Base-by-base conservation (phyloP, 1,284 basidiomycete genomes). In the Albatrellus sp. region DNA sequence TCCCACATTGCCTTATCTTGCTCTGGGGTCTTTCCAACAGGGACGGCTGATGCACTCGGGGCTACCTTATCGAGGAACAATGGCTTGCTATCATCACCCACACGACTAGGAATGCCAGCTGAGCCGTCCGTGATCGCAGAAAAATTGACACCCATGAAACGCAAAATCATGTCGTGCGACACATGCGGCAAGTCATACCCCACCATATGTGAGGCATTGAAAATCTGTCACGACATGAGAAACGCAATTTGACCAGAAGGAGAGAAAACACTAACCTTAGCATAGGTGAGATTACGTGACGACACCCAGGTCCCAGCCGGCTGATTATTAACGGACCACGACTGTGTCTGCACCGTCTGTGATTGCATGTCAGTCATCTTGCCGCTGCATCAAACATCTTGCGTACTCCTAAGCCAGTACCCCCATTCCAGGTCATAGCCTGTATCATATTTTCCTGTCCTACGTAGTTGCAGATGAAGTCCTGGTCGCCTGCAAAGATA, bases 151-250 rank as follows among this genome's bases (percentile, higher is more conserved):
- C 76, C 80, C 80, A 96, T 88, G 67, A 97, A 97, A 12, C 92
- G 86, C 40, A 93, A 77, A 56, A 98, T 94, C 96, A 98, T 98
- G 63, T 98, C 94, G 62, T 98, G 92, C 3, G 90, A 72, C 29
- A 84, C 79, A 46, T 90, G 73, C 0, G 93, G 94, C 10, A 86
- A 69, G 62, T 98, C 94, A 59, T 80, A 94, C 0, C 90, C 90
- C 28, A 84, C 90, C 91, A 96, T 96, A 61, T 94, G 91, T 1
- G 90, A 93, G 1, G 89, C 90, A 48, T 90, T 89, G 62, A 84
- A 86, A 30, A 90, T 73, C 81, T 87, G 46, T 19, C n/a, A 45
- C 6, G 20, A 29, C 28, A 31, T 12, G 2, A 7, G 31, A 2
- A 30, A 30, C 24, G 3, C 24, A 24, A 7, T 7, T 24, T 24